Evolutionary conservation across 2,329 filamentous ascomycete genomes (phyloP).

Genomic region (Penicillium sp.): DNA sequence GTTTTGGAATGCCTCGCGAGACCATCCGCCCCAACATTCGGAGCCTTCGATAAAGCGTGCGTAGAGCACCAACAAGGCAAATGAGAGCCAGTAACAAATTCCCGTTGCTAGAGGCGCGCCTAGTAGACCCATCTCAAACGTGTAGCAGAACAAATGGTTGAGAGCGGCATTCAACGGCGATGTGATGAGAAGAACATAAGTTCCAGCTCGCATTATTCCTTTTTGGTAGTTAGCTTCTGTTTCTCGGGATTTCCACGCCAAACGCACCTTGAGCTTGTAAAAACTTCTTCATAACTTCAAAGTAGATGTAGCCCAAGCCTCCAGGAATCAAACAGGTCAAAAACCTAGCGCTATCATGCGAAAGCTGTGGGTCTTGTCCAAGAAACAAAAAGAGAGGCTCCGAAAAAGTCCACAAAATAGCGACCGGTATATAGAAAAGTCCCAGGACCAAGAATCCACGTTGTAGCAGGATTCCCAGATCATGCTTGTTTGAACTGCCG

Average conservation of each 20-base stretch:
- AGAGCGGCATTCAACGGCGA: slow-evolving; percentile 60
- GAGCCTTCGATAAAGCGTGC: slow-evolving; percentile 68
- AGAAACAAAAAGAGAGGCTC: slow-evolving; percentile 72
- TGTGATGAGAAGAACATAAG: slow-evolving; percentile 62
- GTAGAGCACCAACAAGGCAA: slow-evolving; percentile 73
- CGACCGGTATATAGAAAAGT: slow-evolving; percentile 71
- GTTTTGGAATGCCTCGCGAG: slow-evolving; percentile 64
- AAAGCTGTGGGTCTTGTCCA: slow-evolving; percentile 77
- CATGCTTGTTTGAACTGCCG: slow-evolving; percentile 73
- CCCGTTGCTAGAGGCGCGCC: slow-evolving; percentile 81
- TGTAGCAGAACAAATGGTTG: slow-evolving; percentile 72
- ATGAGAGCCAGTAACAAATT: slow-evolving; percentile 83
- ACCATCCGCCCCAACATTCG: slow-evolving; percentile 79
- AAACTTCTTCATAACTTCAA: slow-evolving; percentile 71
- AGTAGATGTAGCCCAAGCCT: slow-evolving; percentile 83
- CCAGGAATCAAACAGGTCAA: slow-evolving; percentile 74
- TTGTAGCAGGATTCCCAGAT: slow-evolving; percentile 77
- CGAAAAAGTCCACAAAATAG: slow-evolving; percentile 72
- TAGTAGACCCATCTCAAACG: slow-evolving; percentile 68
- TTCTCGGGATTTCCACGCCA: background rate
- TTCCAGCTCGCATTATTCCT: slow-evolving; percentile 66
- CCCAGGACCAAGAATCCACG: slow-evolving; percentile 72
- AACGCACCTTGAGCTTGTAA: slow-evolving; percentile 57
- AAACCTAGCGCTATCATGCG: slow-evolving; percentile 71
- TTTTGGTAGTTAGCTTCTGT: background rate